These are phyloP conservation scores for Talaromyces sp. DNA, from an alignment of 2,329 filamentous ascomycete species.

Conservation along the genomic window DNA sequence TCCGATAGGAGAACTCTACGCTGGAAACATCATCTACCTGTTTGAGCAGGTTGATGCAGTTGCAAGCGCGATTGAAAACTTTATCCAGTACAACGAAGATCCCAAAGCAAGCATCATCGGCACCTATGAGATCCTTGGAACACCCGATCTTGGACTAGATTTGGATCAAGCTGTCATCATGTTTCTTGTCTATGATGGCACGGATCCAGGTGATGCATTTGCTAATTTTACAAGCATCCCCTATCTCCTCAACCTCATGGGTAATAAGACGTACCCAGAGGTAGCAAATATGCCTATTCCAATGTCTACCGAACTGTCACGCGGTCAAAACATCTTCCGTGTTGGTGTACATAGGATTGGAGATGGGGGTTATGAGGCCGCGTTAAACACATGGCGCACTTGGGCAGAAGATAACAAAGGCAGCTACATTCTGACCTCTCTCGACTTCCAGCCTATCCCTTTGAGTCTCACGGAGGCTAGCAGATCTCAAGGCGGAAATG, in stretches of 20 bases:
- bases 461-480: conserved; percentile 32
- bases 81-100: conserved; percentile 33
- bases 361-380: conserved; percentile 16
- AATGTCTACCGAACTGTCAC: conserved; percentile 27
- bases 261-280: background rate
- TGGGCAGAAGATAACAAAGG: background rate
- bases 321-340: conserved; percentile 35
- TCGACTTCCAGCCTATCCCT: conserved; percentile 26
- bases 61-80: conserved; percentile 30
- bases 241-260: conserved; percentile 1
- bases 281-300: conserved; percentile 21
- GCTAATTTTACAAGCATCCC: conserved; percentile 34
- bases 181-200: conserved; percentile 37
- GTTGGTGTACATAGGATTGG: conserved; percentile 31
- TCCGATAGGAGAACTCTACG: background rate
- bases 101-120: conserved; percentile 35
- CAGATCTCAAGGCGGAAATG: conserved; percentile 29
- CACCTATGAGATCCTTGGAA: conserved; percentile 32
- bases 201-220: conserved; percentile 32
- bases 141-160: conserved; percentile 28
- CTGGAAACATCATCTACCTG: background rate
- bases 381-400: background rate
- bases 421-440: background rate
- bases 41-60: conserved; percentile 18
- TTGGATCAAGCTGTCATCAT: conserved; percentile 33